A percentile compares a stretch with the other conserved stretches of the same genome.
phyloP scores from a whole-genome alignment of 139 green algal genomes.

The Chlorella sp. region DNA sequence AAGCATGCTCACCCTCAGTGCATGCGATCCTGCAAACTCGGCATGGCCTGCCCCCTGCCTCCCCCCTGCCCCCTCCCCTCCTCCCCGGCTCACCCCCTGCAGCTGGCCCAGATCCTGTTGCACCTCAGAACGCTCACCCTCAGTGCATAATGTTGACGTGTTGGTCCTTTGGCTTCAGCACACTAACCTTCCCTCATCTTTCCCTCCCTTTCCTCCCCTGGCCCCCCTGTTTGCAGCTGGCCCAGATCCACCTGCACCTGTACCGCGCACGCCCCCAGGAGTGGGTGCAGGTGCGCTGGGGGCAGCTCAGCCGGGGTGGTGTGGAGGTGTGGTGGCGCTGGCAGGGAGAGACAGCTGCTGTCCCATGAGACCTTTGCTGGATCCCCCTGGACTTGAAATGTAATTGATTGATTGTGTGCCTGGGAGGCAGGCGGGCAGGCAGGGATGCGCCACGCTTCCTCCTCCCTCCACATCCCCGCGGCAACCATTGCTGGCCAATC shows the following conservation, averaged over 20 bases:
- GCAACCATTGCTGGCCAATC: too few species aligned
- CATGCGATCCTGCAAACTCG: too few species aligned
- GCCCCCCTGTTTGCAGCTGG: constrained; percentile 53
- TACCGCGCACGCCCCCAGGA: constrained; percentile 63
- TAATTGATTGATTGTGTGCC: too few species aligned
- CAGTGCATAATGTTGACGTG: too few species aligned
- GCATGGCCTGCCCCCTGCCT: too few species aligned
- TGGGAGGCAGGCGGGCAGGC: neutral
- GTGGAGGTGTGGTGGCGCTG: neutral
- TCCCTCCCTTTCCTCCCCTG: neutral
- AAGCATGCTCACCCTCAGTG: too few species aligned
- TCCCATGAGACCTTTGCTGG: neutral
- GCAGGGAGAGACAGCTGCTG: too few species aligned
- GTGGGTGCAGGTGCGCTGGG: constrained; percentile 39
- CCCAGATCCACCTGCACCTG: constrained; percentile 90
- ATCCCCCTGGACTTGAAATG: neutral
- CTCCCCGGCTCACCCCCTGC: too few species aligned
- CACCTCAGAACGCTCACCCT: too few species aligned
- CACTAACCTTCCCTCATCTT: neutral
- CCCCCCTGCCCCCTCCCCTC: neutral
- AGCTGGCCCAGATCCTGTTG: too few species aligned
- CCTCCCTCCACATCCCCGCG: too few species aligned
- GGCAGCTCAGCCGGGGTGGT: neutral
- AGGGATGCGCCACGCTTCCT: neutral
- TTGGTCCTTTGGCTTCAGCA: too few species aligned